Percentiles rank a stretch among this genome's conserved stretches.
These are phyloP conservation scores for Pseudogymnoascus verrucosus DNA, from an alignment of 2,329 filamentous ascomycete species.

Conservation along the genomic window DNA sequence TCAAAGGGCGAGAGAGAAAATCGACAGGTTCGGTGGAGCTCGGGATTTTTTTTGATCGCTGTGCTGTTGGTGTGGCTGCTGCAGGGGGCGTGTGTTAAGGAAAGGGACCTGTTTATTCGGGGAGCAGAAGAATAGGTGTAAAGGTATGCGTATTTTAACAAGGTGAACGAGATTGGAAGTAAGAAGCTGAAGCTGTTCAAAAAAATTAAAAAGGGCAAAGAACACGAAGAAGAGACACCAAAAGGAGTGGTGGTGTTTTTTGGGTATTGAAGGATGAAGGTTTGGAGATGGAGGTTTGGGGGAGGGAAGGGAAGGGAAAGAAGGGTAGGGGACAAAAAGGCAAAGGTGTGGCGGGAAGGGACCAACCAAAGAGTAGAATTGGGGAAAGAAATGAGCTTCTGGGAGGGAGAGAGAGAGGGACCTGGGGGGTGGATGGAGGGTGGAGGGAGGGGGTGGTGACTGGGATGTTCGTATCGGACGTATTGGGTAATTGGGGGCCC, in stretches of 20 bases:
- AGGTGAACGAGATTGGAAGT: slow-evolving; percentile 12
- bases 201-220: slow-evolving; percentile 15
- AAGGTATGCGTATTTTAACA: slow-evolving; percentile 13
- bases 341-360: not conserved
- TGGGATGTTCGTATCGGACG: not conserved
- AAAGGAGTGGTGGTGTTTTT: not conserved
- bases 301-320: slow-evolving; percentile 1
- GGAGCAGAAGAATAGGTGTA: slow-evolving; percentile 18
- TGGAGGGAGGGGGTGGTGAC: not conserved
- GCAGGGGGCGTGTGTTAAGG: not conserved
- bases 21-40: not conserved
- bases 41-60: not conserved
- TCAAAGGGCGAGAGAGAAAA: not conserved
- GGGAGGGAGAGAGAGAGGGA: not conserved
- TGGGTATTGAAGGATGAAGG: not conserved
- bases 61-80: not conserved
- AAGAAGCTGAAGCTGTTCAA: slow-evolving; percentile 13
- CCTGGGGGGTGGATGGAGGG: not conserved
- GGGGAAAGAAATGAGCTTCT: not conserved
- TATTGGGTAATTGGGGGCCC: not conserved
- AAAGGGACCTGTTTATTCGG: slow-evolving; percentile 1
- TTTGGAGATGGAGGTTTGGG: not conserved
- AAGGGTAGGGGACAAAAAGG: slow-evolving; percentile 6
- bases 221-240: slow-evolving; percentile 13
- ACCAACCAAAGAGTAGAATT: not conserved